Evolutionary conservation across 768 basidiomycete genomes (phyloP).

Genomic region (Suillus lakei): DNA sequence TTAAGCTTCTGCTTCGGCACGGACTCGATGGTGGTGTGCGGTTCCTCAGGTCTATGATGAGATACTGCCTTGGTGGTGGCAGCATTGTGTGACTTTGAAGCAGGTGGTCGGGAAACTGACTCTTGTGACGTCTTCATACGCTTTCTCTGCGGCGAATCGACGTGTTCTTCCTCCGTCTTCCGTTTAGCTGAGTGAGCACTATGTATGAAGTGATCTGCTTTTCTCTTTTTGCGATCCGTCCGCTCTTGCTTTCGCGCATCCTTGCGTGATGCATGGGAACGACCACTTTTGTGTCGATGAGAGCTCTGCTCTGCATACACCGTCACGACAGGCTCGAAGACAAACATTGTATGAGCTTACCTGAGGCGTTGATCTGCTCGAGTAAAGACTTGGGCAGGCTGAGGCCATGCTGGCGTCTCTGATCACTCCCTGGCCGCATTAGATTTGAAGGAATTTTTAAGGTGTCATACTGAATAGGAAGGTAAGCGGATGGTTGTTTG

Average conservation of each 20-base stretch:
- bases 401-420: conserved; percentile 22
- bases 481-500: background rate
- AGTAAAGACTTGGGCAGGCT: conserved; percentile 33
- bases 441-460: background rate
- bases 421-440: conserved; percentile 19
- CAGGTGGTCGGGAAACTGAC: background rate
- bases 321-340: background rate
- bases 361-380: conserved; percentile 25
- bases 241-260: conserved; percentile 69
- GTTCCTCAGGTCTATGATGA: background rate
- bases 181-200: conserved; percentile 37
- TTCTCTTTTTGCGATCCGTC: conserved; percentile 62
- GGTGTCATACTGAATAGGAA: background rate
- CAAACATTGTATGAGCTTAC: conserved; percentile 11
- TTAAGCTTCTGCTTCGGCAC: conserved; percentile 18
- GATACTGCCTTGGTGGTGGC: background rate
- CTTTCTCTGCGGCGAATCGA: conserved; percentile 45
- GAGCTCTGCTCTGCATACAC: conserved; percentile 8
- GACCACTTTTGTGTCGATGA: conserved; percentile 14
- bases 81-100: too few species aligned
- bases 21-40: background rate
- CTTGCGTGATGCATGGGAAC: conserved; percentile 50
- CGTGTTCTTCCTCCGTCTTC: conserved; percentile 47
- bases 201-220: conserved; percentile 57
- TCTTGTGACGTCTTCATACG: conserved; percentile 48